Evolutionary conservation across 2,329 filamentous ascomycete species (phyloP).

Genomic region (Epichloe sylvatica): DNA sequence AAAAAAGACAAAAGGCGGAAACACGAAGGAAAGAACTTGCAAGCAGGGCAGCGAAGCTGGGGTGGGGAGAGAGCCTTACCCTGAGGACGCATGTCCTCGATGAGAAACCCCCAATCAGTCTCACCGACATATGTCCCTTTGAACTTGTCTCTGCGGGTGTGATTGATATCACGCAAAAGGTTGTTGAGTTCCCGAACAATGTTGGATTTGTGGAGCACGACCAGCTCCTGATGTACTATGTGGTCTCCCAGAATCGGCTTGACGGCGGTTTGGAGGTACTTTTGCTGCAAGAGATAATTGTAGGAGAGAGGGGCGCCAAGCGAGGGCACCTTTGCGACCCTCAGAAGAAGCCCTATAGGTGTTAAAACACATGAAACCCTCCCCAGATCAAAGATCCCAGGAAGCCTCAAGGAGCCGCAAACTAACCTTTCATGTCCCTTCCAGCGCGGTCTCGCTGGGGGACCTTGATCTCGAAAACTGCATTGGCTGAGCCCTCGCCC

Average conservation of each 20-base stretch:
- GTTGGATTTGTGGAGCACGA: slow-evolving; percentile 21
- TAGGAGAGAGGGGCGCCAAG: slow-evolving; percentile 18
- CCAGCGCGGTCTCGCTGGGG: slow-evolving; percentile 18
- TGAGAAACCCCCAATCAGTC: slow-evolving; percentile 51
- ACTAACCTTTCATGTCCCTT: slow-evolving; percentile 22
- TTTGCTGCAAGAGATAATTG: slow-evolving; percentile 25
- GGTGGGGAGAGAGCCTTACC: slow-evolving; percentile 11
- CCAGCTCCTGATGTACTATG: slow-evolving; percentile 24
- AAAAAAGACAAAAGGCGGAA: not conserved
- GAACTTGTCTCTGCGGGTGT: slow-evolving; percentile 30
- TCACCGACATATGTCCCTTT: slow-evolving; percentile 35
- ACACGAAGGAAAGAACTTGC: slow-evolving; percentile 3
- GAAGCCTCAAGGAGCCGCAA: not conserved
- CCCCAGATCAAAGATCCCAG: not conserved
- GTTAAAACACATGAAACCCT: not conserved
- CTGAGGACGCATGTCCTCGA: slow-evolving; percentile 53
- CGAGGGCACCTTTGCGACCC: slow-evolving; percentile 25
- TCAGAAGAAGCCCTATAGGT: slow-evolving; percentile 20
- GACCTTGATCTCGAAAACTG: slow-evolving; percentile 50
- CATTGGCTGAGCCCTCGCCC: slow-evolving; percentile 63
- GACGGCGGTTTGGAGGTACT: slow-evolving; percentile 22
- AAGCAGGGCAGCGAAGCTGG: not conserved
- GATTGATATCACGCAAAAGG: slow-evolving; percentile 35
- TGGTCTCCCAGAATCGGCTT: slow-evolving; percentile 21
- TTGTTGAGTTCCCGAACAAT: slow-evolving; percentile 35